phyloP scores from a whole-genome alignment of 768 basidiomycete species.

The Boletus barrowsii region DNA sequence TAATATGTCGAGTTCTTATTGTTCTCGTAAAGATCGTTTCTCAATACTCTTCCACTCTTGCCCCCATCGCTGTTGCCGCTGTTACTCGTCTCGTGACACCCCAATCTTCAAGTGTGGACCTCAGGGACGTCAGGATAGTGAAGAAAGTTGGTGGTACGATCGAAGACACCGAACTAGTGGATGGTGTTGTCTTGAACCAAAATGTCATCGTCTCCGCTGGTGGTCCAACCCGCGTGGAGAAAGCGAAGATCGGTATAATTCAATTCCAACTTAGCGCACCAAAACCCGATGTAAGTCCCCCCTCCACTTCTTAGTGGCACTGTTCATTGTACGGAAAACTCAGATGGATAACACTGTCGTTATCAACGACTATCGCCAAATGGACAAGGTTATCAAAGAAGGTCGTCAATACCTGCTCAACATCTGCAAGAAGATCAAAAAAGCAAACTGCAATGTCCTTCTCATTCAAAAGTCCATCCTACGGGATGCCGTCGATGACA shows the following conservation, averaged over 20 bases:
- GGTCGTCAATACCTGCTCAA: slow-evolving; percentile 97
- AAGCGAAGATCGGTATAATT: slow-evolving; percentile 96
- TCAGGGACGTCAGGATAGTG: slow-evolving; percentile 92
- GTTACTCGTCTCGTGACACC: slow-evolving; percentile 89
- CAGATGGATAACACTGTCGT: slow-evolving; percentile 99
- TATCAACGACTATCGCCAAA: slow-evolving; percentile 98
- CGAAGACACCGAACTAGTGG: slow-evolving; percentile 95
- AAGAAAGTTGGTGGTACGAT: slow-evolving; percentile 99
- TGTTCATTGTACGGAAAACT: background rate
- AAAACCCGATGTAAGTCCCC: slow-evolving; percentile 83
- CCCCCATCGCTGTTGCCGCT: slow-evolving; percentile 98
- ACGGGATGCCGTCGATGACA: slow-evolving; percentile 98
- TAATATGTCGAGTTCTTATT: slow-evolving; percentile 6
- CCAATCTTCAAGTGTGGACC: slow-evolving; percentile 91
- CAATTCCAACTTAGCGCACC: slow-evolving; percentile 98
- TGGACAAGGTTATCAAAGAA: slow-evolving; percentile 99
- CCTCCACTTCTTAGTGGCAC: background rate
- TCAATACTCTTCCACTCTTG: slow-evolving; percentile 95
- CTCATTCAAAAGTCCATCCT: slow-evolving; percentile 99
- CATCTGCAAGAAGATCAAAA: slow-evolving; percentile 99
- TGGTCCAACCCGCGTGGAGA: slow-evolving; percentile 93
- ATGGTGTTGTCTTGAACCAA: slow-evolving; percentile 97
- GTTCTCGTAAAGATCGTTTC: slow-evolving; percentile 77
- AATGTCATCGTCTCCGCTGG: slow-evolving; percentile 88
- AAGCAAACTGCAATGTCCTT: slow-evolving; percentile 98